These are phyloP conservation scores for Tagetes patula DNA, from an alignment of 129 eudicot genomes.

Conservation along the genomic window DNA sequence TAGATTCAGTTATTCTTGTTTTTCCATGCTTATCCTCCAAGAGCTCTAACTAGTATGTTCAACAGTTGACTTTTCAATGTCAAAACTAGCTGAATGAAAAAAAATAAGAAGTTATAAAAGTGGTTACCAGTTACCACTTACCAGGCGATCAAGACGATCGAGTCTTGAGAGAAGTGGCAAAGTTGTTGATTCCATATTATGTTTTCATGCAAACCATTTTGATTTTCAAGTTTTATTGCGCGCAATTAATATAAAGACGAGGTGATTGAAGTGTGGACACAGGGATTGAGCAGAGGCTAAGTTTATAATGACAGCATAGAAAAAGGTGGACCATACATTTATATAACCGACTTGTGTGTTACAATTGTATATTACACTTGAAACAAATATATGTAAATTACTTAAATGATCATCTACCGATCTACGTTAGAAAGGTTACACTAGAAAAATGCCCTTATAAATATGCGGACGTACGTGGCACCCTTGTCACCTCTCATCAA, in stretches of 20 bases:
- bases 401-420: too few species aligned
- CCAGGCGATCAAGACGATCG: conserved; percentile 81
- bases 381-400: too few species aligned
- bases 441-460: too few species aligned
- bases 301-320: too few species aligned
- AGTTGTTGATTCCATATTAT: conserved; percentile 37
- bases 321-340: too few species aligned
- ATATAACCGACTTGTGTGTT: too few species aligned
- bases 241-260: not conserved
- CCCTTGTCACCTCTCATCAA: too few species aligned
- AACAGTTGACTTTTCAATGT: not conserved
- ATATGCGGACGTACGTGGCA: too few species aligned
- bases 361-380: too few species aligned
- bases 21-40: conserved; percentile 57
- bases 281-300: not conserved
- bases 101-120: not conserved
- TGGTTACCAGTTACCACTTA: conserved; percentile 29
- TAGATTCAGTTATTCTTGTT: conserved; percentile 34
- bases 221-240: conserved; percentile 7
- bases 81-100: not conserved
- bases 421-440: too few species aligned
- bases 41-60: conserved; percentile 50
- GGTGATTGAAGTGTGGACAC: not conserved
- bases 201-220: conserved; percentile 17
- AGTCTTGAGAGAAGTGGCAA: conserved; percentile 72